These are phyloP conservation scores for Nigrospora oryzae DNA, from an alignment of 2,329 filamentous ascomycete species.

Conservation along the genomic window DNA sequence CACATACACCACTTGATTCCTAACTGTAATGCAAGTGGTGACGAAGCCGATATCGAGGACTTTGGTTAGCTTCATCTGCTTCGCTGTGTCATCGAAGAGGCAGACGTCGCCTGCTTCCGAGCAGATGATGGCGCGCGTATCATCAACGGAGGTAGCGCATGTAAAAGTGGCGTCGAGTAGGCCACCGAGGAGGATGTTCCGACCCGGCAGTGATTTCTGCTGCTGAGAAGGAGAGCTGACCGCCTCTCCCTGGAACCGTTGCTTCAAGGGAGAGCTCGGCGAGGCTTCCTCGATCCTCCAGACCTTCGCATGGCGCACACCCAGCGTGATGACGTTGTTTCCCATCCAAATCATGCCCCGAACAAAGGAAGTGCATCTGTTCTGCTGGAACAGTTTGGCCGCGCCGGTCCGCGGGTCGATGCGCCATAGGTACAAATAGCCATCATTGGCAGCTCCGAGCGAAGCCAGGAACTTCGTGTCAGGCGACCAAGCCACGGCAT, in stretches of 20 bases:
- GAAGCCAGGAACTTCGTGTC: conserved; percentile 84
- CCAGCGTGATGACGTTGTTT: conserved; percentile 72
- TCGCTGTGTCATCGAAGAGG: conserved; percentile 68
- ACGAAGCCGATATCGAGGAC: conserved; percentile 59
- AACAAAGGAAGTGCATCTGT: conserved; percentile 84
- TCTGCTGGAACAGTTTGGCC: conserved; percentile 71
- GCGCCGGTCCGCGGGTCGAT: conserved; percentile 76
- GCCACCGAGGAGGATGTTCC: conserved; percentile 78
- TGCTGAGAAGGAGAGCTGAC: conserved; percentile 28
- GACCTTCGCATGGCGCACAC: conserved; percentile 85
- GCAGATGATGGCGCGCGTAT: conserved; percentile 70
- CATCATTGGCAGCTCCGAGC: conserved; percentile 82
- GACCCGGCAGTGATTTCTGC: conserved; percentile 68
- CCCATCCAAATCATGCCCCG: conserved; percentile 89
- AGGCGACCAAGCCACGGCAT: conserved; percentile 79
- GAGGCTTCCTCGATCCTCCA: conserved; percentile 73
- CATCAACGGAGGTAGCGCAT: conserved; percentile 63
- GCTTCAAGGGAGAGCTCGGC: conserved; percentile 54
- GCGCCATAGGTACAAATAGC: conserved; percentile 86
- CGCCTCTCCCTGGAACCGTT: conserved; percentile 41
- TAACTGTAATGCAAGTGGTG: conserved; percentile 58
- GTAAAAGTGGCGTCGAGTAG: conserved; percentile 81
- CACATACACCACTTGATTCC: conserved; percentile 53
- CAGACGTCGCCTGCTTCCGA: conserved; percentile 88
- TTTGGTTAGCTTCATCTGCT: conserved; percentile 61